A percentile compares a stretch with the other conserved stretches of the same genome.
Conservation (phyloP, 2,329 filamentous ascomycete species). For the Metarhizium humberi region DNA sequence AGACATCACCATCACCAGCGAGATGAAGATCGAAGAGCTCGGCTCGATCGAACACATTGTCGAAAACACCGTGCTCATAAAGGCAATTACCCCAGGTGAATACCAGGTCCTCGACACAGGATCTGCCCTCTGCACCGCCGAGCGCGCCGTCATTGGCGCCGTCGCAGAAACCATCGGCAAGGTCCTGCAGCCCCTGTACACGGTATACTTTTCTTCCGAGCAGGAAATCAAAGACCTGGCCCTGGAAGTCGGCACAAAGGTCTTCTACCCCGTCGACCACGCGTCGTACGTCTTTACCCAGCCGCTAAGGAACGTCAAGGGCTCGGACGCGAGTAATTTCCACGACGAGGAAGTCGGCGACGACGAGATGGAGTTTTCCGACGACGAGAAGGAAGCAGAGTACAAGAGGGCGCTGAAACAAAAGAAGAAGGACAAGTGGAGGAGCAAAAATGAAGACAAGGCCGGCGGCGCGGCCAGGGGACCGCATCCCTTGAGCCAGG, state of each 20-base stretch:
- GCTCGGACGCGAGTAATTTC: slow-evolving; percentile 88
- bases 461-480: slow-evolving; percentile 24
- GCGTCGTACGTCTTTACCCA: slow-evolving; percentile 83
- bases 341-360: slow-evolving; percentile 84
- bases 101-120: slow-evolving; percentile 78
- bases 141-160: slow-evolving; percentile 68
- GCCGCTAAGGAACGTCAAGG: slow-evolving; percentile 68
- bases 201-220: slow-evolving; percentile 62
- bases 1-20: slow-evolving; percentile 64
- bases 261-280: slow-evolving; percentile 74
- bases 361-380: slow-evolving; percentile 90
- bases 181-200: slow-evolving; percentile 80
- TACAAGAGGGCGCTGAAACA: slow-evolving; percentile 63
- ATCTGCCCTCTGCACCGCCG: slow-evolving; percentile 70
- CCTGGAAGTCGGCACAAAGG: slow-evolving; percentile 55
- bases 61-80: slow-evolving; percentile 69
- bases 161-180: slow-evolving; percentile 81
- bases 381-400: slow-evolving; percentile 88
- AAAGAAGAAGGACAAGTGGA: slow-evolving; percentile 46
- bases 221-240: slow-evolving; percentile 59
- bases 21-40: slow-evolving; percentile 68
- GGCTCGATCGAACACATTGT: slow-evolving; percentile 70
- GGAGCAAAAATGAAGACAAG: slow-evolving; percentile 31
- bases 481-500: slow-evolving; percentile 31
- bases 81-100: slow-evolving; percentile 68